These are phyloP conservation scores for Candida schatavii DNA, from an alignment of 805 yeast genomes.

Conservation along the genomic window DNA sequence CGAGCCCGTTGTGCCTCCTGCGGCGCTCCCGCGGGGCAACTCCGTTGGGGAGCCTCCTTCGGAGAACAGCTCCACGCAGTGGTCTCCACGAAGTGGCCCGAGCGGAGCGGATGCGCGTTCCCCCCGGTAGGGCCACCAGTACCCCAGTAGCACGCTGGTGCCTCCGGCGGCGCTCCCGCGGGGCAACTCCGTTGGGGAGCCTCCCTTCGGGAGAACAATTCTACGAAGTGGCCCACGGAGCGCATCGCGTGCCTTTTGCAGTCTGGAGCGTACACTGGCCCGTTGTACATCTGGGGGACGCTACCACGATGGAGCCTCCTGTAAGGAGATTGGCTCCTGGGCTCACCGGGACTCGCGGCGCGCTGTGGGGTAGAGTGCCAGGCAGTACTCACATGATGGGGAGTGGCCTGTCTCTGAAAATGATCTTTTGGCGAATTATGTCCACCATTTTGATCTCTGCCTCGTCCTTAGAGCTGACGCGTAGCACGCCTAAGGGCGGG, in stretches of 20 bases:
- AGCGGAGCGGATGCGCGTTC: not conserved
- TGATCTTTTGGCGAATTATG: slow-evolving; percentile 53
- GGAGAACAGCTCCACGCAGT: not conserved
- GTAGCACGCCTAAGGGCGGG: slow-evolving; percentile 63
- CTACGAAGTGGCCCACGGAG: not conserved
- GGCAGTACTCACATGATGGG: slow-evolving; percentile 74
- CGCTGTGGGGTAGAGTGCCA: too few species aligned
- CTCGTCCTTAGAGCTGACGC: slow-evolving; percentile 33
- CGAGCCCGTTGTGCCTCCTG: too few species aligned
- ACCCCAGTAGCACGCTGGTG: not conserved
- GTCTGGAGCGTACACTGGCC: not conserved
- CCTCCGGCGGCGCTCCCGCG: not conserved
- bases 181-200: not conserved
- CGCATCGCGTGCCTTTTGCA: not conserved
- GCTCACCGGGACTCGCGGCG: too few species aligned
- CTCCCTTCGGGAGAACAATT: not conserved
- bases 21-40: too few species aligned
- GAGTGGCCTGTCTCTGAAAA: slow-evolving; percentile 67
- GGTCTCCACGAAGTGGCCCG: not conserved
- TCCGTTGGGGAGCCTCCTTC: not conserved
- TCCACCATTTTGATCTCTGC: slow-evolving; percentile 51
- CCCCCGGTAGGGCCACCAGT: not conserved
- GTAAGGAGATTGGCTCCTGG: too few species aligned
- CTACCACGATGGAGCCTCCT: too few species aligned
- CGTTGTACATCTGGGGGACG: too few species aligned